phyloP scores from a whole-genome alignment of 1,284 basidiomycete genomes.

The Tylopilus sp. region DNA sequence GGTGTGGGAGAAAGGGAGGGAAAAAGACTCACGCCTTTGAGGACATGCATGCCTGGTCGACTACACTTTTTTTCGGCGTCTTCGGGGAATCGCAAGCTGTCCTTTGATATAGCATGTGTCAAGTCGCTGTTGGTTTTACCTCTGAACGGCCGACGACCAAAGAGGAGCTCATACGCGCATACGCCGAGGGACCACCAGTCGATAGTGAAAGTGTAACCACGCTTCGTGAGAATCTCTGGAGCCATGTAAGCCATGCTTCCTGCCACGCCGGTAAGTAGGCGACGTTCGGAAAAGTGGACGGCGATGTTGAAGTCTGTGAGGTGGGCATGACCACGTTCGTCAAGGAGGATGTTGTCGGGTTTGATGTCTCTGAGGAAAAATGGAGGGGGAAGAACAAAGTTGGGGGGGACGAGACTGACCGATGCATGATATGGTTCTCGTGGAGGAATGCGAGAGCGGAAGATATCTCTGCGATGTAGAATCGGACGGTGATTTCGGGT shows the following conservation, averaged over 20 bases:
- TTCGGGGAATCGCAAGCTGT: slow-evolving; percentile 72
- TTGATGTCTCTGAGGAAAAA: slow-evolving; percentile 75
- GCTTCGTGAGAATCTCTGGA: slow-evolving; percentile 83
- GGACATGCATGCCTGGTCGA: slow-evolving; percentile 58
- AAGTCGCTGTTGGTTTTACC: slow-evolving; percentile 89
- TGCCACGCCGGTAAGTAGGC: slow-evolving; percentile 89
- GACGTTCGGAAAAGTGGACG: slow-evolving; percentile 88
- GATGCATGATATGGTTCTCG: slow-evolving; percentile 90
- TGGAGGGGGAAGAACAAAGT: slow-evolving; percentile 13
- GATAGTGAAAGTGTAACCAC: slow-evolving; percentile 85
- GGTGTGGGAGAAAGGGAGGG: slow-evolving; percentile 9
- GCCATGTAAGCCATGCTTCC: slow-evolving; percentile 99
- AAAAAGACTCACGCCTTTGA: slow-evolving; percentile 57
- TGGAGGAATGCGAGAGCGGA: slow-evolving; percentile 91
- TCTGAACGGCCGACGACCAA: slow-evolving; percentile 88
- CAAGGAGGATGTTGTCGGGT: slow-evolving; percentile 96
- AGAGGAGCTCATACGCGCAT: slow-evolving; percentile 87
- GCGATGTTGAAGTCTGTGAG: slow-evolving; percentile 99
- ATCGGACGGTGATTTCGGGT: slow-evolving; percentile 81
- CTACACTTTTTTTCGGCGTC: slow-evolving; percentile 71
- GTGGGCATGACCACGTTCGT: slow-evolving; percentile 94
- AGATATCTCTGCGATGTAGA: slow-evolving; percentile 88
- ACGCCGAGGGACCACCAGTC: slow-evolving; percentile 98
- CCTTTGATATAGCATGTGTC: slow-evolving; percentile 83
- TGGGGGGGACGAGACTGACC: slow-evolving; percentile 53